These are phyloP conservation scores for Fraxinus cuspidata DNA, from an alignment of 257 asterid genomes.

Conservation along the genomic window DNA sequence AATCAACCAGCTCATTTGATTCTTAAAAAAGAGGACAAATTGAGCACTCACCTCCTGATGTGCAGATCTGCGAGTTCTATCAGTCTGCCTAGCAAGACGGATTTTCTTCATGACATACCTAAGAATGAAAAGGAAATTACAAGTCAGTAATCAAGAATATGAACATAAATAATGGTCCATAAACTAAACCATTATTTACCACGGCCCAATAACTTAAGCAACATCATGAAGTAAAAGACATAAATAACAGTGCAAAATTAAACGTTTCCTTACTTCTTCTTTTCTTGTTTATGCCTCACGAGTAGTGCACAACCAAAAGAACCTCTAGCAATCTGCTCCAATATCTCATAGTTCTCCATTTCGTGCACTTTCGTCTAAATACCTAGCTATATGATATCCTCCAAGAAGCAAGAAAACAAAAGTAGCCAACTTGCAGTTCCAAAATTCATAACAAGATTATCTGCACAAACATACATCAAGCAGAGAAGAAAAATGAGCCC, in stretches of 20 bases:
- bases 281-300: constrained; percentile 89
- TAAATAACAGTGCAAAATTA: neutral
- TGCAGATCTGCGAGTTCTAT: constrained; percentile 95
- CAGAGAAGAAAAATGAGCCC: neutral
- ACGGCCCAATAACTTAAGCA: neutral
- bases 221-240: neutral
- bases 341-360: constrained; percentile 82
- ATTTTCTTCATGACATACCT: constrained; percentile 98
- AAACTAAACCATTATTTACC: neutral
- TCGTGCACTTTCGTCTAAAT: constrained; percentile 17
- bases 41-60: constrained; percentile 76
- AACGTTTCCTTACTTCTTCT: constrained; percentile 69
- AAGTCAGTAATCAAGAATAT: constrained; percentile 1
- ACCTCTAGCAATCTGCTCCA: constrained; percentile 97
- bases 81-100: constrained; percentile 95
- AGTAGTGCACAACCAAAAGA: constrained; percentile 94
- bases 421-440: constrained; percentile 23
- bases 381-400: constrained; percentile 1
- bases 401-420: constrained; percentile 13
- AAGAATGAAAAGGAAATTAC: constrained; percentile 23
- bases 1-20: neutral
- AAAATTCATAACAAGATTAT: constrained; percentile 9
- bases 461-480: neutral
- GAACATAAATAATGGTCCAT: neutral
- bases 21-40: constrained; percentile 5